phyloP scores from a whole-genome alignment of 176 grass and related monocot genomes.

The Chrysopogon serrulatus region DNA sequence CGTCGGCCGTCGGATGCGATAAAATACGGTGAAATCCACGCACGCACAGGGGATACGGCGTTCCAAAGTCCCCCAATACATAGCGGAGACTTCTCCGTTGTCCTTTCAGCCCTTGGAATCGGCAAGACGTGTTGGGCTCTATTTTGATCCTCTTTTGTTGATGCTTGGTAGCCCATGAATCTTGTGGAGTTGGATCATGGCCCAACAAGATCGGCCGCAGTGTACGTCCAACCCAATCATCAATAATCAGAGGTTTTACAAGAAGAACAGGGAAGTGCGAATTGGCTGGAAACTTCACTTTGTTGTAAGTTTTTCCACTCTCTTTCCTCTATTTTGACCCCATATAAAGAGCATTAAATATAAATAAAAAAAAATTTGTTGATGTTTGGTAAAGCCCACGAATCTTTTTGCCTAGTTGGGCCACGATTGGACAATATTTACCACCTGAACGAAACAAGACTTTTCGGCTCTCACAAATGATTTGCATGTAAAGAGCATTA shows the following conservation, averaged over 20 bases:
- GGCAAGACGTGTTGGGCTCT: not conserved
- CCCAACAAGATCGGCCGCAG: not conserved
- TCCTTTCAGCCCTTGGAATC: not conserved
- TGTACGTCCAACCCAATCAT: not conserved
- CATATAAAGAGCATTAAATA: no score
- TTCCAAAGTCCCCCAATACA: not conserved
- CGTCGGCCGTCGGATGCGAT: not conserved
- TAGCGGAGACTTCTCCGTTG: not conserved
- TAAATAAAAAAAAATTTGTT: no score
- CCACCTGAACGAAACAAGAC: no score
- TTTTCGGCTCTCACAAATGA: no score
- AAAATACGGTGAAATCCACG: not conserved
- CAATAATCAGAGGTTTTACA: not conserved
- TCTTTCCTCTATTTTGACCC: no score
- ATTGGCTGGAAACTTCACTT: not conserved
- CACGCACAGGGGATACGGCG: not conserved
- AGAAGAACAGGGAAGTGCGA: not conserved
- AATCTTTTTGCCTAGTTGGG: no score
- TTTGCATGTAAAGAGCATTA: no score
- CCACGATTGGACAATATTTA: no score
- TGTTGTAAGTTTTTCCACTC: no score
- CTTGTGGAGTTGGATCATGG: not conserved
- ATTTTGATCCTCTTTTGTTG: not conserved
- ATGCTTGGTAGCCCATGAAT: not conserved
- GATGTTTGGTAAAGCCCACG: no score